These are phyloP conservation scores for Puya raimondii DNA, from an alignment of 176 grass and related monocot genomes.

Conservation along the genomic window DNA sequence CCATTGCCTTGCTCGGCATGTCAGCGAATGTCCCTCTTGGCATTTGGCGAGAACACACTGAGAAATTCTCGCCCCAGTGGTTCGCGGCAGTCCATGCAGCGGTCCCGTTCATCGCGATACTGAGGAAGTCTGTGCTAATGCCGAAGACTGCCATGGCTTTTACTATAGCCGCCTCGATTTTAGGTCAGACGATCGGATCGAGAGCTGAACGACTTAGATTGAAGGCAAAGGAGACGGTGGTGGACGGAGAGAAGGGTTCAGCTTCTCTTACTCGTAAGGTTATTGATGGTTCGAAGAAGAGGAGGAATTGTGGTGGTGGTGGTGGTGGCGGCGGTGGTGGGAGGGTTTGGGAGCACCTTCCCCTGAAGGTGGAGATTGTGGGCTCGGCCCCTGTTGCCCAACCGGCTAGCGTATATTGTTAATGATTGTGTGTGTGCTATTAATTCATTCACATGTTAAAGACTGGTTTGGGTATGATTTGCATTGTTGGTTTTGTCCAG, in stretches of 20 bases:
- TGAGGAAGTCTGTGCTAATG: constrained; percentile 87
- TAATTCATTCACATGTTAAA: neutral
- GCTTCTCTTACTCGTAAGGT: neutral
- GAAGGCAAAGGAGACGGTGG: constrained; percentile 32
- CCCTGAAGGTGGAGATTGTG: constrained; percentile 18
- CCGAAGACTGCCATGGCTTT: constrained; percentile 70
- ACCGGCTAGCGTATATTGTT: constrained; percentile 10
- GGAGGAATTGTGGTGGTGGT: constrained; percentile 19
- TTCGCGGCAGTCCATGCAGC: constrained; percentile 63
- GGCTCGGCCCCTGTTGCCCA: neutral
- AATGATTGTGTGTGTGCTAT: neutral
- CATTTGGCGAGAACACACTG: constrained; percentile 72
- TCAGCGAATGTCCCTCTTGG: constrained; percentile 77
- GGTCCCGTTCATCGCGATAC: constrained; percentile 76
- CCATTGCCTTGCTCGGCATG: constrained; percentile 70
- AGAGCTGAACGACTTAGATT: constrained; percentile 73
- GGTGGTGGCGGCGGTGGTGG: neutral
- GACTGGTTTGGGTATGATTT: neutral
- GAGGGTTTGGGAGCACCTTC: constrained; percentile 41
- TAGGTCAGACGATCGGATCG: constrained; percentile 79
- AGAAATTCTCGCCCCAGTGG: constrained; percentile 68
- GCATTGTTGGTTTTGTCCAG: neutral
- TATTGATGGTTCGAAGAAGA: constrained; percentile 27
- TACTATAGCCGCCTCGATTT: constrained; percentile 62
- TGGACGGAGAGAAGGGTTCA: constrained; percentile 5